These are phyloP conservation scores for Cyclotella sp. DNA, from an alignment of 108 stramenopile genomes.

Conservation along the genomic window DNA sequence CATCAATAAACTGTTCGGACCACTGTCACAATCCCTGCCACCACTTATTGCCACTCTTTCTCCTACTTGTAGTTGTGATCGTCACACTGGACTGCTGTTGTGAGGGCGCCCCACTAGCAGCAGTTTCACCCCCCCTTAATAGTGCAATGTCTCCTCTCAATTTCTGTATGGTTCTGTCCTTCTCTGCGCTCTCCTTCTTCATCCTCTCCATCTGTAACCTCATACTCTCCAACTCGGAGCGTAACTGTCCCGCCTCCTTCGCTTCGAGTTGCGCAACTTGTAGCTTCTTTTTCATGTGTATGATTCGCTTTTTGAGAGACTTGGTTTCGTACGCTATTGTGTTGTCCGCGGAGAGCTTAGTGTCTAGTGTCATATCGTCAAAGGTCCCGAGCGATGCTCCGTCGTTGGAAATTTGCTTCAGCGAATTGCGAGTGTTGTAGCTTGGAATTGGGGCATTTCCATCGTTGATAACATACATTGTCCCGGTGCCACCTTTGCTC, in stretches of 20 bases:
- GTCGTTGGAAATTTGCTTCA: not conserved
- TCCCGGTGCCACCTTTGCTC: not conserved
- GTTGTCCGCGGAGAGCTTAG: conserved; percentile 24
- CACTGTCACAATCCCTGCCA: not conserved
- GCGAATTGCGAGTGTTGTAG: not conserved
- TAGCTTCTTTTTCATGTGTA: conserved; percentile 58
- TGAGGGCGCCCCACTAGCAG: not conserved
- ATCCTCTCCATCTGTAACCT: conserved; percentile 40
- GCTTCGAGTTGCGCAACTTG: conserved; percentile 42
- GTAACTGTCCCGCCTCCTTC: conserved; percentile 43
- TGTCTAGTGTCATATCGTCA: conserved; percentile 55
- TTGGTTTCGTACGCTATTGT: conserved; percentile 48
- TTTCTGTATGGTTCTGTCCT: conserved; percentile 43
- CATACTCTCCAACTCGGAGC: conserved; percentile 46
- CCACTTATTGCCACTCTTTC: conserved; percentile 6
- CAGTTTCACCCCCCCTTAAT: conserved; percentile 5
- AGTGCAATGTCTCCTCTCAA: conserved; percentile 27
- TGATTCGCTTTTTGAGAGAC: conserved; percentile 53
- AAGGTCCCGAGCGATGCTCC: conserved; percentile 22
- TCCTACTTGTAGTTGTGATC: not conserved
- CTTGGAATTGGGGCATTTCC: not conserved
- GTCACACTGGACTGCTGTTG: not conserved
- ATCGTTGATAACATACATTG: not conserved
- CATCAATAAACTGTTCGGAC: too few species aligned
- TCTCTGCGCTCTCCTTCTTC: conserved; percentile 34